These are phyloP conservation scores for Aspergillus nanangensis DNA, from an alignment of 495 filamentous ascomycete genomes.

Conservation along the genomic window DNA sequence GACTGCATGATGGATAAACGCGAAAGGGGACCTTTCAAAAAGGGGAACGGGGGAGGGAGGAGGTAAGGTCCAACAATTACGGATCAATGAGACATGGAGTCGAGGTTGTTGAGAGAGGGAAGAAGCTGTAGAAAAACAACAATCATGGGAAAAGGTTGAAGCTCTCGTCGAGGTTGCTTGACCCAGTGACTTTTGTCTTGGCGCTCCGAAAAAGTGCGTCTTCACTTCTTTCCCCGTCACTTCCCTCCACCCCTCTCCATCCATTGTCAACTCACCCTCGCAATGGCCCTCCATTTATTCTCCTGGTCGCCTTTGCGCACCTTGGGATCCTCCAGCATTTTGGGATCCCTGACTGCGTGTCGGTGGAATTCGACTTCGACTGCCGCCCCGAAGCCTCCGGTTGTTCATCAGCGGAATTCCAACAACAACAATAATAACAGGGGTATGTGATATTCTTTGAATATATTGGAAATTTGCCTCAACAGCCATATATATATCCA, in stretches of 20 bases:
- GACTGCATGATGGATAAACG: slow-evolving; percentile 62
- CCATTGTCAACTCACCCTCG: not conserved
- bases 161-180: not conserved
- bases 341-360: slow-evolving; percentile 21
- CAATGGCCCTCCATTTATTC: slow-evolving; percentile 31
- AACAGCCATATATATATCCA: too few species aligned
- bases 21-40: not conserved
- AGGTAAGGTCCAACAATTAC: too few species aligned
- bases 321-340: slow-evolving; percentile 10
- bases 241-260: not conserved
- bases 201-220: slow-evolving; percentile 26
- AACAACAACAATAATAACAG: not conserved
- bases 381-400: slow-evolving; percentile 13
- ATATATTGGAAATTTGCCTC: not conserved
- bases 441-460: slow-evolving; percentile 16
- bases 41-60: too few species aligned
- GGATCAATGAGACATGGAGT: not conserved
- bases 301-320: slow-evolving; percentile 29
- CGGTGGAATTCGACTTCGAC: slow-evolving; percentile 41
- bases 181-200: slow-evolving; percentile 21
- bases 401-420: slow-evolving; percentile 19
- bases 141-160: not conserved
- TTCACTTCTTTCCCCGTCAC: slow-evolving; percentile 6
- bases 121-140: slow-evolving; percentile 8
- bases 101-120: not conserved